Percentiles rank a stretch among this genome's conserved stretches.
Evolutionary conservation across 352 stramenopile genomes (phyloP).

Genomic region (Phytopythium cucurbitacearum): DNA sequence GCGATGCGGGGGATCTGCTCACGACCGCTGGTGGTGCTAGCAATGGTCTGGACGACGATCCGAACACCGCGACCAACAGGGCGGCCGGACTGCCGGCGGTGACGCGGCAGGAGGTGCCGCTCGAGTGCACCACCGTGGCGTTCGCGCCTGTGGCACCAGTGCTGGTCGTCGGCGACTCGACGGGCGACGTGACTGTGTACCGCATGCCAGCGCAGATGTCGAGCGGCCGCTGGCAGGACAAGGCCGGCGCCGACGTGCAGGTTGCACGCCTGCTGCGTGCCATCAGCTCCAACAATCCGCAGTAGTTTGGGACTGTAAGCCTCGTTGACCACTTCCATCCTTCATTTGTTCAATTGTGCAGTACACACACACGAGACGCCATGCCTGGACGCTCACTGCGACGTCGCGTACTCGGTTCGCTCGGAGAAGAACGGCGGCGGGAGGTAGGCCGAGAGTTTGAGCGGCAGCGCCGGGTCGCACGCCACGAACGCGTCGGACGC

Average conservation of each 20-base stretch:
- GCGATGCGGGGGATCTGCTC: slow-evolving; percentile 4
- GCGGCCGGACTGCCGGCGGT: slow-evolving; percentile 3
- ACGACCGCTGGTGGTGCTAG: slow-evolving; percentile 1
- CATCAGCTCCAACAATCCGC: slow-evolving; percentile 52
- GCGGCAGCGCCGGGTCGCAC: slow-evolving; percentile 14
- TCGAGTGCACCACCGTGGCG: slow-evolving; percentile 67
- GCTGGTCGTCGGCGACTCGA: slow-evolving; percentile 73
- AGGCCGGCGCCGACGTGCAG: slow-evolving; percentile 43
- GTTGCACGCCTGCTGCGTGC: slow-evolving; percentile 42
- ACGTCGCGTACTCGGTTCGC: too few species aligned
- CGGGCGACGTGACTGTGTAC: slow-evolving; percentile 71
- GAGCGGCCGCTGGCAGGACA: slow-evolving; percentile 6
- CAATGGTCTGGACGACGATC: slow-evolving; percentile 4
- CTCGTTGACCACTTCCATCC: too few species aligned
- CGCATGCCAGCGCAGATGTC: slow-evolving; percentile 40
- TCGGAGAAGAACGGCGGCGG: background rate
- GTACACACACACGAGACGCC: too few species aligned
- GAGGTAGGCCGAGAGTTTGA: slow-evolving; percentile 9
- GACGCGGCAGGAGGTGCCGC: slow-evolving; percentile 26
- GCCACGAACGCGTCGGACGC: slow-evolving; percentile 19
- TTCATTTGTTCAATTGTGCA: too few species aligned
- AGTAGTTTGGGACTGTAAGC: slow-evolving; percentile 11
- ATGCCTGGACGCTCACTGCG: too few species aligned
- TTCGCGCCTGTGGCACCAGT: slow-evolving; percentile 71
- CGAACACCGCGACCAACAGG: slow-evolving; percentile 3